Conservation (phyloP, 352 stramenopile species). For the Phytophthora tubulina region DNA sequence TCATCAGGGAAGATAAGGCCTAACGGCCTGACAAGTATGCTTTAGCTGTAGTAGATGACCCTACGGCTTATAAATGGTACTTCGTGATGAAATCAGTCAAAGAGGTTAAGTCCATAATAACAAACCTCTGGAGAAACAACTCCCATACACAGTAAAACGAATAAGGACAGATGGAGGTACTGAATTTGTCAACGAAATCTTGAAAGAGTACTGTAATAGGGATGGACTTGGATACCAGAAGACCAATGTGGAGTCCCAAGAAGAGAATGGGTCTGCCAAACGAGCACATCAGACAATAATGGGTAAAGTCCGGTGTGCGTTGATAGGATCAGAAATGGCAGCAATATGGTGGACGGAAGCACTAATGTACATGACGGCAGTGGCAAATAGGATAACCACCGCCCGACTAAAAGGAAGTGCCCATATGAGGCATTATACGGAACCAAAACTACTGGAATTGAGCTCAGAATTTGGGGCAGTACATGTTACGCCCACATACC, state of each 20-base stretch:
- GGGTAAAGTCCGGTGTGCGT: conserved; percentile 4
- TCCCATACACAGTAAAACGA: too few species aligned
- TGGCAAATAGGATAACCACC: conserved; percentile 12
- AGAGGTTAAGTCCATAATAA: too few species aligned
- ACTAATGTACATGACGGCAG: conserved; percentile 2
- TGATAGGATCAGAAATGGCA: conserved; percentile 6
- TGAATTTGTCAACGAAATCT: background rate
- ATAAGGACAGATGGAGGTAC: conserved; percentile 12
- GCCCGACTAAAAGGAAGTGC: conserved; percentile 13
- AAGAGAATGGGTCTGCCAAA: conserved; percentile 5
- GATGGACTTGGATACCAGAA: conserved; percentile 1
- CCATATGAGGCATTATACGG: conserved; percentile 13
- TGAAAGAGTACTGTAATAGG: conserved; percentile 1
- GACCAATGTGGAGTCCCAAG: conserved; percentile 12
- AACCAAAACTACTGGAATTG: background rate
- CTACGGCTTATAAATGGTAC: too few species aligned
- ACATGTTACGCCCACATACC: background rate
- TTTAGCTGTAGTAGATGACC: background rate
- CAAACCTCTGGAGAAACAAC: too few species aligned
- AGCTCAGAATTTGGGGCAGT: background rate
- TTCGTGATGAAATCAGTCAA: too few species aligned
- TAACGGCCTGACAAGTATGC: background rate
- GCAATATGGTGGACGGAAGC: conserved; percentile 19
- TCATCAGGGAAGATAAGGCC: background rate
- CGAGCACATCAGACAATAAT: conserved; percentile 16